Conservation (phyloP, 129 eudicot species). For the Escallonia rubra region DNA sequence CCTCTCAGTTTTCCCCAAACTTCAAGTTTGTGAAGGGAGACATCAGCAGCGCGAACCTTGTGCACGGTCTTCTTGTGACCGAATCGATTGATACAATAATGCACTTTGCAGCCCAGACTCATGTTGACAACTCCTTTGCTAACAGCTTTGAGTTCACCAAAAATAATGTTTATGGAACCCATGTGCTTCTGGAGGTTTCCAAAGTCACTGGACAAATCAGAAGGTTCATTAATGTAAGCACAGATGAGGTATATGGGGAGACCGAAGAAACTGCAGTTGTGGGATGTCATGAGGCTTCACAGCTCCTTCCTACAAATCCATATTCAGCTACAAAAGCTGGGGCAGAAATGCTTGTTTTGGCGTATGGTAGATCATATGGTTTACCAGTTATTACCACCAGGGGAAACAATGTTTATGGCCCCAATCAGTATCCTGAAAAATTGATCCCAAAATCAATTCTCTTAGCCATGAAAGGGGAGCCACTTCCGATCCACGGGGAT, state of each 20-base stretch:
- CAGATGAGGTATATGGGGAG: slow-evolving; percentile 1
- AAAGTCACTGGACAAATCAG: neutral
- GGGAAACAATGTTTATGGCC: slow-evolving; percentile 6
- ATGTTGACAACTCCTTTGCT: neutral
- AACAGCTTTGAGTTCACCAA: slow-evolving; percentile 1
- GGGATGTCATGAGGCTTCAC: slow-evolving; percentile 1
- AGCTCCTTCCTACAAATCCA: slow-evolving; percentile 4
- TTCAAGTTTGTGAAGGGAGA: slow-evolving; percentile 3
- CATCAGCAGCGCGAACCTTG: neutral
- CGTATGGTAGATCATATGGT: neutral
- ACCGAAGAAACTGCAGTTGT: neutral
- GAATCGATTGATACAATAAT: neutral
- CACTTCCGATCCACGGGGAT: slow-evolving; percentile 9
- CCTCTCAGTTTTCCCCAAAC: neutral
- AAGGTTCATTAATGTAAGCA: neutral
- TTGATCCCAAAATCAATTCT: neutral
- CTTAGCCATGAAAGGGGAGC: slow-evolving; percentile 5
- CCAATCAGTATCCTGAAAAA: slow-evolving; percentile 1
- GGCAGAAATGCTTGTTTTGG: slow-evolving; percentile 7
- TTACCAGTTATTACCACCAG: neutral
- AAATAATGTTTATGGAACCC: neutral
- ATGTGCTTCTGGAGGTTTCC: neutral
- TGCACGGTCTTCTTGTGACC: neutral
- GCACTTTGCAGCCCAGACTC: slow-evolving; percentile 1
- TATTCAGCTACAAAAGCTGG: slow-evolving; percentile 1